Base-by-base conservation (phyloP, 2,329 filamentous ascomycete species). In the Trichoderma breve region DNA sequence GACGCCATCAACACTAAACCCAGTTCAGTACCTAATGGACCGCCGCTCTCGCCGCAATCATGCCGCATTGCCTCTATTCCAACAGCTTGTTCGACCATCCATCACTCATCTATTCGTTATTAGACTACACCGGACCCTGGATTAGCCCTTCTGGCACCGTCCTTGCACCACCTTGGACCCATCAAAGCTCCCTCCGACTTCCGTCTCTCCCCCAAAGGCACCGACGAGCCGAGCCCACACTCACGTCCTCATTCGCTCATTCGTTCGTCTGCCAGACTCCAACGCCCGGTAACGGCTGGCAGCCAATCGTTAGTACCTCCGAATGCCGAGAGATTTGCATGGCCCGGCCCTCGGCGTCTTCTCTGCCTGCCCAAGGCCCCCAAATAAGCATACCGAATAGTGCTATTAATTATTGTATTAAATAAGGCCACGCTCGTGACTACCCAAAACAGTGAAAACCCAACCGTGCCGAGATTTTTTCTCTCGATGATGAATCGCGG, bases 401-500 rank as follows among this genome's bases (percentile, higher is more conserved):
- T 53, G 47, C 47, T 53, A 53, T 61, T 53, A 28, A 57, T 62
- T 61, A 28, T 21, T 62, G n/a, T 70, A 70, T 70, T 70, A 70
- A 62, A 62, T 62, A 51, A 55, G 51, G 71, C 51, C 69, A 65
- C 69, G 26, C 69, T 65, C 69, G 62, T 71, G 69, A 71, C 69
- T 62, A 39, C 61, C 62, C 43, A 71, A 68, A 63, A 72, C n/a
- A 65, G 62, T 30, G 47, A 57, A 66, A 51, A 69, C 18, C 30
- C 47, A 63, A 69, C 15, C 36, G 30, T 72, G 63, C 73, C 65
- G 74, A 73, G 70, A 69, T 68, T 74, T 60, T 51, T 26, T 43
- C 34, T 66, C 64, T 30, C 30, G 51, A 74, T 75, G 70, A 64
- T 73, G 68, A 75, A 72, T 72, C 71, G 51, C 70, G 65, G 66